Evolutionary conservation across 352 stramenopile species (phyloP), one percentile per base, ranked within the genome.

Genomic region (Lagenidium sp.): DNA sequence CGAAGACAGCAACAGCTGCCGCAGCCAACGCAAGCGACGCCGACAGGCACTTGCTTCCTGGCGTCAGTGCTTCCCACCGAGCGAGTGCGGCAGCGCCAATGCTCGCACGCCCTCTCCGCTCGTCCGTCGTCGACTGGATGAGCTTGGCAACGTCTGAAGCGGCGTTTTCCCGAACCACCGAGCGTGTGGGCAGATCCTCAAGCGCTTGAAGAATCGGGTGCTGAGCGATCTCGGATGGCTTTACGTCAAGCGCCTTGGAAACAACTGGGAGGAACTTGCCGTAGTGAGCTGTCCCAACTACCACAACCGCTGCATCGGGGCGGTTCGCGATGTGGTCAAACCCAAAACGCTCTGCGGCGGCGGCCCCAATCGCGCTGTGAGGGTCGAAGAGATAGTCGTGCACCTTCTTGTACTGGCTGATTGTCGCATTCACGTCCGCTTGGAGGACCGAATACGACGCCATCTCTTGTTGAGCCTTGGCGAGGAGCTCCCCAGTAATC

Each of bases 181-280:
- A 63, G 3, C 72, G 77, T 25, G 74, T 90, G 1, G 82, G 68
- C 12, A 90, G 59, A 8, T 44, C 60, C 60, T 92, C 82, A 6
- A 94, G 53, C 18, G 73, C 57, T 59, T 90, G 75, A 20, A 94
- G 63, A 46, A 85, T 69, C 41, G 60, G 55, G 51, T 94, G 82
- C 61, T 94, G 82, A 53, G 70, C 29, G 18, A 92, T 71, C 36
- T 83, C 63, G 6, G 49, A 32, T 57, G 86, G 69, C 22, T 49
- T 24, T 49, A 87, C 67, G 62, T 78, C 68, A 21, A 98, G 79
- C 11, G 94, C 94, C 55, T 84, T 72, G 6, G 68, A 84, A 11
- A 96, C 83, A 4, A 97, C 94, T 1, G 88, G 91, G 41, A 97
- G 64, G 57, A 99, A 99, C 71, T 99, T 99, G 55, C 86, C 96